Conservation (phyloP, 2,329 filamentous ascomycete species). For the Aspergillus terreus region DNA sequence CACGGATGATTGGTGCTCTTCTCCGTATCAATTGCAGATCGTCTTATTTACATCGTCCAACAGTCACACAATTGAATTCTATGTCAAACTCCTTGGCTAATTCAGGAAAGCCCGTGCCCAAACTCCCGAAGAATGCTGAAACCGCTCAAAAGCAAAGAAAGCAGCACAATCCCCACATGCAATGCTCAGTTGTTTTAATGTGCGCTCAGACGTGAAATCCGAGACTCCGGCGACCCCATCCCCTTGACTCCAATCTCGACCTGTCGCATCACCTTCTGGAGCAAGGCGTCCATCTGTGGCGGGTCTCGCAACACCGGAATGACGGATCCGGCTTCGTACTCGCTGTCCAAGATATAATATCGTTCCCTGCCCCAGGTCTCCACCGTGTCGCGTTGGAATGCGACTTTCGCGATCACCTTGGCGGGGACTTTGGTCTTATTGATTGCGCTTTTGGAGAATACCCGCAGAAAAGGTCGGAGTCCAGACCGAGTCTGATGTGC, state of each 20-base stretch:
- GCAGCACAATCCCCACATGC: background rate
- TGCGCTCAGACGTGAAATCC: constrained; percentile 19
- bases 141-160: constrained; percentile 1
- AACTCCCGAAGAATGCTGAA: constrained; percentile 7
- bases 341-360: constrained; percentile 32
- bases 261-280: constrained; percentile 29
- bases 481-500: constrained; percentile 30
- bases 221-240: constrained; percentile 25
- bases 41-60: constrained; percentile 13
- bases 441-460: constrained; percentile 33
- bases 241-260: constrained; percentile 25
- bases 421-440: constrained; percentile 34
- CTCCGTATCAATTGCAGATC: background rate
- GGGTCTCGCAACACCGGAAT: constrained; percentile 25
- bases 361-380: constrained; percentile 27
- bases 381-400: constrained; percentile 30
- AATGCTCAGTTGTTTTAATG: constrained; percentile 6
- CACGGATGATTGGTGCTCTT: constrained; percentile 5
- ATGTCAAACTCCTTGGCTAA: background rate
- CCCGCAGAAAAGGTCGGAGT: constrained; percentile 29
- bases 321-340: constrained; percentile 36
- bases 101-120: constrained; percentile 5
- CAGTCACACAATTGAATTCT: background rate
- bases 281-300: constrained; percentile 23
- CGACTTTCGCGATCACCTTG: constrained; percentile 32